A percentile compares a stretch with the other conserved stretches of the same genome.
Evolutionary conservation across 2,329 filamentous ascomycete genomes (phyloP).

Genomic region (Nothophoma quercina): DNA sequence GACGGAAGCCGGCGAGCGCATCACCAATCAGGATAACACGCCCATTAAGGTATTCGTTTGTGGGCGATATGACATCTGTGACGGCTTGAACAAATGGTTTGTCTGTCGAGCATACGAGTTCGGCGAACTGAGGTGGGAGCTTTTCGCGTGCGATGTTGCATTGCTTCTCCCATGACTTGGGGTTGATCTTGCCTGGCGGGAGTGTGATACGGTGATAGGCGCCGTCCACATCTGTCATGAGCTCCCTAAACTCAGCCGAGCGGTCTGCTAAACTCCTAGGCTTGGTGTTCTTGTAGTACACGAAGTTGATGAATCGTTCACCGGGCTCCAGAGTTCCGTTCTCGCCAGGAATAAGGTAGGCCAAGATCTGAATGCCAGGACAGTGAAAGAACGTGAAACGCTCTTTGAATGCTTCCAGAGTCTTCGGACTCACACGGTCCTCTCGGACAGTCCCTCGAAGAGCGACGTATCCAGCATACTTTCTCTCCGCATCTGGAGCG

Average conservation of each 20-base stretch:
- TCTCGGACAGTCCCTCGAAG: slow-evolving; percentile 44
- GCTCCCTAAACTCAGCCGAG: slow-evolving; percentile 48
- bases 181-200: slow-evolving; percentile 51
- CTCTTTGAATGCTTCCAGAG: slow-evolving; percentile 43
- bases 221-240: slow-evolving; percentile 56
- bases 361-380: slow-evolving; percentile 49
- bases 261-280: slow-evolving; percentile 38
- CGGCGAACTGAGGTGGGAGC: slow-evolving; percentile 52
- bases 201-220: slow-evolving; percentile 53
- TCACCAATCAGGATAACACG: slow-evolving; percentile 58
- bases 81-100: slow-evolving; percentile 57
- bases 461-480: slow-evolving; percentile 44
- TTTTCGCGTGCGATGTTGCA: slow-evolving; percentile 40
- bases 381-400: slow-evolving; percentile 53
- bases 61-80: slow-evolving; percentile 51
- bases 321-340: slow-evolving; percentile 50
- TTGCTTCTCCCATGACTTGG: slow-evolving; percentile 51
- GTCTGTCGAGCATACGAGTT: slow-evolving; percentile 51
- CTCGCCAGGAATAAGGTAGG: slow-evolving; percentile 56
- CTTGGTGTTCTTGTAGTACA: slow-evolving; percentile 57
- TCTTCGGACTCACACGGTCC: slow-evolving; percentile 25
- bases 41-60: slow-evolving; percentile 51
- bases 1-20: slow-evolving; percentile 56
- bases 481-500: slow-evolving; percentile 29
- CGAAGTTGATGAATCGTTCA: slow-evolving; percentile 56